Evolutionary conservation across 2,329 filamentous ascomycete genomes (phyloP), one percentile per base, ranked within the genome.

Genomic region (Chaetoscypha palmicola): DNA sequence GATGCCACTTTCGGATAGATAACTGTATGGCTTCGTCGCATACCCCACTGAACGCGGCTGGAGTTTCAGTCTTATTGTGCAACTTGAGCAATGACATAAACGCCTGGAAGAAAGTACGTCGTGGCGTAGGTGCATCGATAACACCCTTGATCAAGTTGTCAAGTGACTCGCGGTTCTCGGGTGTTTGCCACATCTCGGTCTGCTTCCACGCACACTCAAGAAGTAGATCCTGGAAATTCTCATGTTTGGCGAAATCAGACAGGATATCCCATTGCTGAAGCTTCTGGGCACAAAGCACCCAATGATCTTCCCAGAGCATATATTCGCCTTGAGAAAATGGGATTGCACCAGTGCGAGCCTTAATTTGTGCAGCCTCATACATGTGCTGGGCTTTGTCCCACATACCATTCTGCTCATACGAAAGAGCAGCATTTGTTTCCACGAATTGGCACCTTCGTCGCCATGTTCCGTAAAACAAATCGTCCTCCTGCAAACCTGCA

Each of bases 281-380:
- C 67, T 98, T 98, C 67, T 97, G 89, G 0, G 91, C 92, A 63
- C 92, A 98, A 38, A 96, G 76, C 32, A 98, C 83, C 92, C 92
- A 99, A 58, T 98, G 94, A 61, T 99, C 92, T 66, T 99, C 92
- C 92, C 92, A 99, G 1, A 99, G 76, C 78, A 94, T 96, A 66
- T 99, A 99, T 65, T 99, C 92, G 23, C 83, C 89, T 57, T 94
- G 86, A 1, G 91, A 95, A 64, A 96, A 97, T 0, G 92, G 91
- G 49, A 97, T 80, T n/a, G 91, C 87, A 40, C 90, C 92, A 0
- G 91, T 97, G 36, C 94, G 80, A 34, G 94, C 92, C 64, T 97
- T 98, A 63, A 98, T 88, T 65, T 98, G 94, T 0, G 94, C 92
- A 44, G 83, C 83, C 65, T 99, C 92, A 64, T 97, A 98, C 69